These are phyloP conservation scores for Knufia fluminis DNA, from an alignment of 2,329 filamentous ascomycete species.

Conservation along the genomic window DNA sequence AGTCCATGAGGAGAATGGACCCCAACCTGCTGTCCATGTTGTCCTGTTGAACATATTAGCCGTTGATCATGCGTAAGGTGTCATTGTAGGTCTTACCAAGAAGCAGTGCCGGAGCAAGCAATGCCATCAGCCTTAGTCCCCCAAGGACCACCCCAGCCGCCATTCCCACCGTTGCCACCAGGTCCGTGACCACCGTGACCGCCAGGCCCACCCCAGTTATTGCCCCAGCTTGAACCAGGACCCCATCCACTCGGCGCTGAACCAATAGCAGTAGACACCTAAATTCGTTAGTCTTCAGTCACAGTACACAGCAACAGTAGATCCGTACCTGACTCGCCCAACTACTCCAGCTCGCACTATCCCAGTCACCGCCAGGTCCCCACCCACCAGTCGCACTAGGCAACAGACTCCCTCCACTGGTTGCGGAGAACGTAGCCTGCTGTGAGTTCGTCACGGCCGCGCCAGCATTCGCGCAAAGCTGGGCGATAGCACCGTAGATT, in stretches of 20 bases:
- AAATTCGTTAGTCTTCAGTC: too few relatives aligned
- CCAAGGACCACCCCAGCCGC: constrained; percentile 19
- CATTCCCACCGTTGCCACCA: constrained; percentile 14
- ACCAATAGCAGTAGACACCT: constrained; percentile 20
- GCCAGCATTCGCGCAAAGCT: constrained; percentile 23
- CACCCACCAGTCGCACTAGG: constrained; percentile 16
- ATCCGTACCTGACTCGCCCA: constrained; percentile 19
- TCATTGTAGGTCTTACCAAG: constrained; percentile 8
- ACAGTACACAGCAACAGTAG: too few relatives aligned
- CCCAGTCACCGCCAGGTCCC: constrained; percentile 19
- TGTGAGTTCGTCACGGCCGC: constrained; percentile 20
- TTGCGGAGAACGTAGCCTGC: constrained; percentile 23
- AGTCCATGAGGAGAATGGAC: constrained; percentile 16
- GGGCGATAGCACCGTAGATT: constrained; percentile 23
- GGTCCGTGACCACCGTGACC: constrained; percentile 13
- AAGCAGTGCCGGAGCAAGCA: constrained; percentile 17
- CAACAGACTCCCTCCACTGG: constrained; percentile 21
- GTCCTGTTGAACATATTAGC: constrained; percentile 11
- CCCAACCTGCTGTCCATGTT: constrained; percentile 23
- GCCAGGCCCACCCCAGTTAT: constrained; percentile 16
- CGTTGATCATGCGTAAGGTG: too few relatives aligned
- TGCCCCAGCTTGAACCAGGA: constrained; percentile 15
- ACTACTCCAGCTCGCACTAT: constrained; percentile 17
- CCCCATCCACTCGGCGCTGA: constrained; percentile 19
- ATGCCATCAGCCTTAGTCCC: constrained; percentile 21